Conservation (phyloP, 192 early-diverging fungal species). For the Spizellomyces punctatus region DNA sequence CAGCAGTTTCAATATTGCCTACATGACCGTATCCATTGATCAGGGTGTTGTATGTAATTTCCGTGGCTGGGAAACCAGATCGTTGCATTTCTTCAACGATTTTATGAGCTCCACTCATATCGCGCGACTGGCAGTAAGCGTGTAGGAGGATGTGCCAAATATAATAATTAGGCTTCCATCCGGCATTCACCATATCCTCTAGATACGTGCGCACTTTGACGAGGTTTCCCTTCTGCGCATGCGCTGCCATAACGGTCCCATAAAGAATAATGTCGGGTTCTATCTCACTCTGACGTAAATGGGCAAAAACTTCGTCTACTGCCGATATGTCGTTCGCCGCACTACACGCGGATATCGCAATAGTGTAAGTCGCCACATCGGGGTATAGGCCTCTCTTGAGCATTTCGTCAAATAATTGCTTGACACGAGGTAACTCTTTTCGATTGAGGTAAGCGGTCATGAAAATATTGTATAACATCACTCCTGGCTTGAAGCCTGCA, state of each 20-base stretch:
- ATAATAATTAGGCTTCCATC: constrained; percentile 7
- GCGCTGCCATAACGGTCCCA: constrained; percentile 16
- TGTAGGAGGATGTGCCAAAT: constrained; percentile 31
- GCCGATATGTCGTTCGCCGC: constrained; percentile 5
- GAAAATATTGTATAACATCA: constrained; percentile 27
- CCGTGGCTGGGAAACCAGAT: not conserved
- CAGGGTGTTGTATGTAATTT: constrained; percentile 32
- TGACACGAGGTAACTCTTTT: constrained; percentile 11
- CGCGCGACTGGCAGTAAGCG: constrained; percentile 28
- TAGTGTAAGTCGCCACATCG: constrained; percentile 20
- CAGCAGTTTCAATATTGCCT: constrained; percentile 25
- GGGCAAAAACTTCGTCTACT: constrained; percentile 23
- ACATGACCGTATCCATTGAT: constrained; percentile 33
- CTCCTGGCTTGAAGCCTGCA: constrained; percentile 13
- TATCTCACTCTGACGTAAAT: constrained; percentile 15
- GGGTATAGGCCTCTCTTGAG: not conserved
- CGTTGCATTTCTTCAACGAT: constrained; percentile 25
- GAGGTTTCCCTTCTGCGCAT: constrained; percentile 6
- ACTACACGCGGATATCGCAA: constrained; percentile 8
- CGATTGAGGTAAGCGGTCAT: constrained; percentile 34
- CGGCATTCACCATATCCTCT: constrained; percentile 16
- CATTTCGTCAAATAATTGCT: constrained; percentile 21
- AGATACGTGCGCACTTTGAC: constrained; percentile 3
- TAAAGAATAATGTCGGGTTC: constrained; percentile 28
- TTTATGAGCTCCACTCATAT: constrained; percentile 25